Percentiles rank a stretch among this genome's conserved stretches.
phyloP scores from a whole-genome alignment of 805 yeast species.

The Starmerella asiatica region DNA sequence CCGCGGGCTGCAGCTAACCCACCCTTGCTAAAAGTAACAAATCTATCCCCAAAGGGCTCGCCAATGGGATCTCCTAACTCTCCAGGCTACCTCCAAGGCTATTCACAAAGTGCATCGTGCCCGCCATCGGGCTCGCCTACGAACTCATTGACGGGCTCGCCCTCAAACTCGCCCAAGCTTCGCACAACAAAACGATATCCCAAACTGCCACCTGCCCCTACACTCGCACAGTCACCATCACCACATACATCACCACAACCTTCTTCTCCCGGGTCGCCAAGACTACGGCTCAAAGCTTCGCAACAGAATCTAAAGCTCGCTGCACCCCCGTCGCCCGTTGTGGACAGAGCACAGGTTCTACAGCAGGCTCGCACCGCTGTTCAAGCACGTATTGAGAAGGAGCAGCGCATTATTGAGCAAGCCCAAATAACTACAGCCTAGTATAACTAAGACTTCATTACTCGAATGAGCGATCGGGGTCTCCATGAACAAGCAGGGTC shows the following conservation, averaged over 20 bases:
- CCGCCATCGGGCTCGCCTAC: conserved; percentile 20
- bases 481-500: no score
- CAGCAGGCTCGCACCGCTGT: conserved; percentile 23
- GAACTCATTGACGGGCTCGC: conserved; percentile 20
- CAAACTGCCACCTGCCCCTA: conserved; percentile 19
- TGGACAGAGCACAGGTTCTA: conserved; percentile 17
- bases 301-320: conserved; percentile 9
- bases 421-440: no score
- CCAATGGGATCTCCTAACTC: conserved; percentile 13
- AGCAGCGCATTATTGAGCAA: conserved; percentile 6
- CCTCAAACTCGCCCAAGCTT: conserved; percentile 19
- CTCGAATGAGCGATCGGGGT: no score
- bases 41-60: background rate
- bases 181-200: conserved; percentile 7
- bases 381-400: conserved; percentile 19
- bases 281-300: conserved; percentile 9
- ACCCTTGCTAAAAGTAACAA: no score
- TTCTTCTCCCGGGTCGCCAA: conserved; percentile 16
- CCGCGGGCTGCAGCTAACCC: no score
- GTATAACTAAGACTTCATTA: no score
- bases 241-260: conserved; percentile 9
- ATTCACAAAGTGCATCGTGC: conserved; percentile 21
- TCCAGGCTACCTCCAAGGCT: no score
- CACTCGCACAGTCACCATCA: conserved; percentile 23
- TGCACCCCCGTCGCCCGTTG: conserved; percentile 4